Base-by-base conservation (phyloP, 2,329 filamentous ascomycete genomes). In the Claviceps sp. region DNA sequence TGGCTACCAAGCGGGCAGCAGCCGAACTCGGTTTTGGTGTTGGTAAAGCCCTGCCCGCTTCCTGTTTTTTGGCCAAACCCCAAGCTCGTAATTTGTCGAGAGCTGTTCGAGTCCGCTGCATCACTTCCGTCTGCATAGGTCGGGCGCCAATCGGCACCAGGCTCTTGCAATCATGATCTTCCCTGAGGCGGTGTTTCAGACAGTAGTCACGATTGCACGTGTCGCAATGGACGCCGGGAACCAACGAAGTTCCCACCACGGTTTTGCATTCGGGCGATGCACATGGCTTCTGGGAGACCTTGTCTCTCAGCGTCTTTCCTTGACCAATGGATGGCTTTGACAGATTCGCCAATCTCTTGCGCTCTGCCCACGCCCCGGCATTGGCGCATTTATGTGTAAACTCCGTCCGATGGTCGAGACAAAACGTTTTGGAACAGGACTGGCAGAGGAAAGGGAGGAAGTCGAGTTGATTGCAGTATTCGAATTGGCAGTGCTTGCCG, bases 361-460 rank as follows among this genome's bases (percentile, higher is more conserved):
- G 74, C 62, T 73, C 72, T 16, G 81, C 80, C 81, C 81, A 84
- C 51, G 78, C 80, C 55, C 81, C 81, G 2, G 70, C 72, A 49
- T 79, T 72, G 50, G 70, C 60, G 67, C 81, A 85, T 63, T 81
- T 78, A 71, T 98, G 94, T 0, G 87, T 72, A 20, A 81, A 79
- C 72, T 97, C 91, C 61, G 82, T 85, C 52, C 91, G 86, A 74
- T 98, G 93, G 65, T 97, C 91, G 58, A 95, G 85, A 67, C 94
- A 98, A 72, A 83, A 98, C 16, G 85, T 91, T 54, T 80, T 78
- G 57, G 67, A 78, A 71, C 93, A 98, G 59, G 86, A 93, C 65
- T 94, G 87, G 72, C 93, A 98, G 63, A 82, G 78, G 69, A 97
- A 97, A 4, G 93, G 93, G 4, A 98, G 81, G 68, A 98, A 97